Base-by-base conservation (phyloP, 108 stramenopile genomes). In the Pseudonitzschia pungens region DNA sequence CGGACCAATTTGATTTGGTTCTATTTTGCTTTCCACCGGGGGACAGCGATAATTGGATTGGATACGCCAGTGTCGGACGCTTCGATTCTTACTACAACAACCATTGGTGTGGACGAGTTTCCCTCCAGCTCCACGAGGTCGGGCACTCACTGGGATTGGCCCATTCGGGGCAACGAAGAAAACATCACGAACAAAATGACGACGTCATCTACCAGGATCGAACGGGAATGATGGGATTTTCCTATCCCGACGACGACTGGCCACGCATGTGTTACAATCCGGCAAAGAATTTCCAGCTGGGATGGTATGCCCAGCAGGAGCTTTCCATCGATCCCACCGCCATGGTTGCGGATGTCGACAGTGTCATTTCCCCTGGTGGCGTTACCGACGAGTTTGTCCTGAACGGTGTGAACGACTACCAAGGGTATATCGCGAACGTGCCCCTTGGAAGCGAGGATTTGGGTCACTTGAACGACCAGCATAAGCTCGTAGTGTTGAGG, bases 241-340 rank as follows among this genome's bases (percentile, higher is more conserved):
- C 16, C 72, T 32, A 42, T 18, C 48, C 26, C 24, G 20, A 40
- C 2, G n/a, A 33, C n/a, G 29, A 31, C 20, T 10, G 60, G n/a
- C 60, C 60, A 4, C n/a, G n/a, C 0, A 87, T 84, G 83, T 87
- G 86, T 62, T 87, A 81, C 73, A 87, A 83, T 48, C 68, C 76
- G 14, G 83, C 86, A 31, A 83, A 87, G 42, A 75, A 56, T 33
- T 87, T 48, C 48, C 74, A 87, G 55, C 59, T 84, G 26, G 84
- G 77, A 15, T 87, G 87, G 84, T 87, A 83, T 31, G 43, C 45
- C 11, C 24, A 56, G 24, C 73, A 80, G 29, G 20, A 26, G 7
- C 8, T 33, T 4, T 18, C 60, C 26, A 31, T 31, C 60, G 36
- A 62, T 62, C 54, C 54, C 26, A 55, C 45, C 45, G 14, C 45